Base-by-base conservation (phyloP, 805 yeast genomes). In the Nakazawaea wyomingensis region DNA sequence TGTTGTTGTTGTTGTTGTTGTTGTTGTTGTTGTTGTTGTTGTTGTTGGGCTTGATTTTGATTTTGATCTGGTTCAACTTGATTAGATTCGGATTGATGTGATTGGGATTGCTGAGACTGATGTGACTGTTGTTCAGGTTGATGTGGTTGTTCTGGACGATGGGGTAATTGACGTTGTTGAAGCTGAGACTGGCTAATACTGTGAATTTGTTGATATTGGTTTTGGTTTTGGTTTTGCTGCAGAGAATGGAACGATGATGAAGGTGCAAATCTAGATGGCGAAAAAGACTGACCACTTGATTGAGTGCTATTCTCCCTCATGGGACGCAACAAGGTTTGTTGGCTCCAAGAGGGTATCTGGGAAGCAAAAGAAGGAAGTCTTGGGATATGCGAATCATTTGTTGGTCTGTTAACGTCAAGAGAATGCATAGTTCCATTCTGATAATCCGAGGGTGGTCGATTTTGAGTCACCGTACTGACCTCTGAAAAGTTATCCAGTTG, bases 201-300 rank as follows among this genome's bases (percentile, higher is more conserved):
- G n/a, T n/a, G n/a, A n/a, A n/a, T n/a, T n/a, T n/a, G n/a, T n/a
- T n/a, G n/a, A n/a, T n/a, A n/a, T n/a, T n/a, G n/a, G n/a, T n/a
- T n/a, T n/a, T n/a, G n/a, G n/a, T n/a, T n/a, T n/a, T n/a, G n/a
- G n/a, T n/a, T n/a, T n/a, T n/a, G n/a, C n/a, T n/a, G n/a, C n/a
- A n/a, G n/a, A n/a, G n/a, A n/a, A n/a, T n/a, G n/a, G n/a, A n/a
- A n/a, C n/a, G n/a, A 14, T 34, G 27, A 20, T 13, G 36, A 18
- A 9, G 38, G 38, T 6, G 19, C 38, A 35, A 35, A 35, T 24
- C 38, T 35, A 8, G 38, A 35, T 8, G 38, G 38, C 5, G 38
- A 35, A 14, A 35, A 35, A 3, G 38, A 24, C 19, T 17, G 21
- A 5, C 19, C 20, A 14, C 24, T 35, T 34, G n/a, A 8, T 29